phyloP scores from a whole-genome alignment of 345 rosid species.

The Corchorus olitorius region DNA sequence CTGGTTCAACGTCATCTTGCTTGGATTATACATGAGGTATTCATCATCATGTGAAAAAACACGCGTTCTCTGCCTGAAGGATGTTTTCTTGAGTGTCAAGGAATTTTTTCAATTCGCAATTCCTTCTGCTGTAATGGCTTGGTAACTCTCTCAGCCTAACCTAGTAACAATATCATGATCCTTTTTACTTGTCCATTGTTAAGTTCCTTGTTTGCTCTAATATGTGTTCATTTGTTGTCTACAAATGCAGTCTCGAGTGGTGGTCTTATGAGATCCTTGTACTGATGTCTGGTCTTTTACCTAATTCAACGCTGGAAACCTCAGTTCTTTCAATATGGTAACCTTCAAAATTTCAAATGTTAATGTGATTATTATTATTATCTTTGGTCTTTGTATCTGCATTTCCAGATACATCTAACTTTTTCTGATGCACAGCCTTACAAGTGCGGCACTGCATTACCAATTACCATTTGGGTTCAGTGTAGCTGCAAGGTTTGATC shows the following conservation, averaged over 20 bases:
- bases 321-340: slow-evolving; percentile 64
- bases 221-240: neutral
- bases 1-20: slow-evolving; percentile 1
- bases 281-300: slow-evolving; percentile 53
- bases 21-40: slow-evolving; percentile 1
- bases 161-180: too few species aligned
- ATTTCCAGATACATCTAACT: neutral
- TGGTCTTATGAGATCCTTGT: slow-evolving; percentile 58
- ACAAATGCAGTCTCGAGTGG: slow-evolving; percentile 53
- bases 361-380: neutral
- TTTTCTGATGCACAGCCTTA: slow-evolving; percentile 27
- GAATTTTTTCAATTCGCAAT: slow-evolving; percentile 35
- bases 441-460: slow-evolving; percentile 34
- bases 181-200: neutral
- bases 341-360: neutral
- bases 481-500: slow-evolving; percentile 33
- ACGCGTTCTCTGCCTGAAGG: slow-evolving; percentile 6
- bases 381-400: too few species aligned
- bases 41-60: slow-evolving; percentile 18
- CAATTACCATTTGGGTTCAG: slow-evolving; percentile 37
- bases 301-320: slow-evolving; percentile 54
- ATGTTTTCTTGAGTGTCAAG: slow-evolving; percentile 32
- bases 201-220: neutral
- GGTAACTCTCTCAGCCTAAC: slow-evolving; percentile 36
- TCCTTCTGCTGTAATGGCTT: slow-evolving; percentile 55